A percentile compares a stretch with the other conserved stretches of the same genome.
These are phyloP conservation scores for Aspergillus kassunensis DNA, from an alignment of 495 filamentous ascomycete species.

Conservation along the genomic window DNA sequence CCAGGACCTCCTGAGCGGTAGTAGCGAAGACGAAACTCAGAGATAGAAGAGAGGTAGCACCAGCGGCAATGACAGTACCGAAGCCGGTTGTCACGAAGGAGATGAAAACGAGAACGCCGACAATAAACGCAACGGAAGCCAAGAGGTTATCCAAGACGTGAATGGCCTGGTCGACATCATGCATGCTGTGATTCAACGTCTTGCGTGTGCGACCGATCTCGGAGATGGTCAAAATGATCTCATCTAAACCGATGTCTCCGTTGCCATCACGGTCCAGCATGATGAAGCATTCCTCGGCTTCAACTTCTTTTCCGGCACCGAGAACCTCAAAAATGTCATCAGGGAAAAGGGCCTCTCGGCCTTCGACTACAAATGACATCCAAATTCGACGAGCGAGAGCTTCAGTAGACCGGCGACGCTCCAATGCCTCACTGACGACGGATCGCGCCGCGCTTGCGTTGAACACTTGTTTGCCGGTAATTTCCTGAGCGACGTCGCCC, in stretches of 20 bases:
- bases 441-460: conserved; percentile 86
- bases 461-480: conserved; percentile 92
- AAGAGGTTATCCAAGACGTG: conserved; percentile 83
- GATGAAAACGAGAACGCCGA: conserved; percentile 83
- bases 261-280: conserved; percentile 83
- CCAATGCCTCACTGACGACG: conserved; percentile 81
- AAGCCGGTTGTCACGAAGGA: conserved; percentile 84
- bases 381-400: conserved; percentile 88
- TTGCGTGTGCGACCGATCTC: conserved; percentile 80
- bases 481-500: conserved; percentile 89
- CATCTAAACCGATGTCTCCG: conserved; percentile 88
- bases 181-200: conserved; percentile 84
- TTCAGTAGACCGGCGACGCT: conserved; percentile 75
- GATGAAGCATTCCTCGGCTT: conserved; percentile 79
- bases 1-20: conserved; percentile 89
- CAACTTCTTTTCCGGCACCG: conserved; percentile 60
- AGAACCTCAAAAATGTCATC: conserved; percentile 89
- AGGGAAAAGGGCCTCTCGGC: conserved; percentile 67
- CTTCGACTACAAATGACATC: conserved; percentile 97
- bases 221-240: conserved; percentile 85
- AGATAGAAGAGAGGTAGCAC: conserved; percentile 89
- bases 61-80: conserved; percentile 84
- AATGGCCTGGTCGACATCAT: conserved; percentile 95
- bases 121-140: conserved; percentile 69
- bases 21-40: conserved; percentile 90